Evolutionary conservation across 2,329 filamentous ascomycete genomes (phyloP).

Genomic region (Calycina herbarum): DNA sequence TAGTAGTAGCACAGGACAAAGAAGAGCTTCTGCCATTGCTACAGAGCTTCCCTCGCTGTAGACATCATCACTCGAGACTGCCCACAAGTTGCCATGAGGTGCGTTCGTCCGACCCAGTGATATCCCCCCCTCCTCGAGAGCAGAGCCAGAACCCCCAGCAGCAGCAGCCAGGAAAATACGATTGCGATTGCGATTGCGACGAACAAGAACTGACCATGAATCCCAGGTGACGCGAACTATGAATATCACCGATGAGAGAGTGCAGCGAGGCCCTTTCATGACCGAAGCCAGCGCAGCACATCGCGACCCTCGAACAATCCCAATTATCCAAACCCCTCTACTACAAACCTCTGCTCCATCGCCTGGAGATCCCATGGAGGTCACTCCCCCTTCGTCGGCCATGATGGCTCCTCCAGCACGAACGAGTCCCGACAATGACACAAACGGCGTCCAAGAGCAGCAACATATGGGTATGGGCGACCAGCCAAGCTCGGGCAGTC

Average conservation of each 20-base stretch:
- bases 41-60: slow-evolving; percentile 16
- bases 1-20: slow-evolving; percentile 29
- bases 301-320: slow-evolving; percentile 46
- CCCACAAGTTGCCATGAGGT: slow-evolving; percentile 32
- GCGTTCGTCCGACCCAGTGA: slow-evolving; percentile 16
- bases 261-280: slow-evolving; percentile 33
- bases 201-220: slow-evolving; percentile 20
- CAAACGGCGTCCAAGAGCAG: slow-evolving; percentile 38
- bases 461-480: slow-evolving; percentile 30
- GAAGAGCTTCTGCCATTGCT: slow-evolving; percentile 27
- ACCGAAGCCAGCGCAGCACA: slow-evolving; percentile 29
- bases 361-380: slow-evolving; percentile 61
- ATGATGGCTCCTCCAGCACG: slow-evolving; percentile 39
- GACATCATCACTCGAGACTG: slow-evolving; percentile 14
- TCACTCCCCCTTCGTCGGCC: slow-evolving; percentile 51
- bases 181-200: background rate
- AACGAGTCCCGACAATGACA: slow-evolving; percentile 37
- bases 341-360: slow-evolving; percentile 60
- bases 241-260: slow-evolving; percentile 34
- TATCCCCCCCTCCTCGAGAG: background rate
- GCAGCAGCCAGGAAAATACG: background rate
- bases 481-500: slow-evolving; percentile 40
- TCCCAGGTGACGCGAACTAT: slow-evolving; percentile 35
- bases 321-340: slow-evolving; percentile 56
- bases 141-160: slow-evolving; percentile 13